These are phyloP conservation scores for Lentinula raphanica DNA, from an alignment of 768 basidiomycete species.

Conservation along the genomic window DNA sequence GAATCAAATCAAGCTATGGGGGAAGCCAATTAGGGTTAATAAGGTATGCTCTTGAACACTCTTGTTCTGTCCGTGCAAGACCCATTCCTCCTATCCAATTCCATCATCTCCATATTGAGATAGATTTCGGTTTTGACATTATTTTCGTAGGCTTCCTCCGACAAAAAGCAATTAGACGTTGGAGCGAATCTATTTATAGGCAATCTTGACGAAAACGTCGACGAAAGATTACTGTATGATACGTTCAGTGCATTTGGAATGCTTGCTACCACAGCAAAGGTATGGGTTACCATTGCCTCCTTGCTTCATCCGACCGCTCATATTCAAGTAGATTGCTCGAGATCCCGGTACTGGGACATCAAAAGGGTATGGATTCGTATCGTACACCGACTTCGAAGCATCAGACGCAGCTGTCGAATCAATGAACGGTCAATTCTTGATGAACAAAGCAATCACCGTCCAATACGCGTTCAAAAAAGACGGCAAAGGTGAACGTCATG, in stretches of 20 bases:
- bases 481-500: slow-evolving; percentile 96
- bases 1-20: slow-evolving; percentile 99
- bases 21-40: slow-evolving; percentile 97
- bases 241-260: slow-evolving; percentile 94
- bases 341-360: slow-evolving; percentile 80
- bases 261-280: slow-evolving; percentile 89
- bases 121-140: background rate
- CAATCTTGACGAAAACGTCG: slow-evolving; percentile 91
- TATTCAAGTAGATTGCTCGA: slow-evolving; percentile 69
- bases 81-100: background rate
- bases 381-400: slow-evolving; percentile 96
- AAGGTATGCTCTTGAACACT: slow-evolving; percentile 60
- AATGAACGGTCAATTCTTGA: slow-evolving; percentile 96
- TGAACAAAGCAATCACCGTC: slow-evolving; percentile 96
- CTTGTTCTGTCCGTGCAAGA: slow-evolving; percentile 6
- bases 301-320: slow-evolving; percentile 6
- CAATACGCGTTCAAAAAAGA: slow-evolving; percentile 99
- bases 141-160: slow-evolving; percentile 77
- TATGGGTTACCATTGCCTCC: slow-evolving; percentile 26
- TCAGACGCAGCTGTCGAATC: slow-evolving; percentile 94
- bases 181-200: slow-evolving; percentile 98
- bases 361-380: slow-evolving; percentile 96
- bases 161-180: slow-evolving; percentile 96
- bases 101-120: background rate
- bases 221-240: slow-evolving; percentile 88